A percentile compares a stretch with the other conserved stretches of the same genome.
Evolutionary conservation across 108 stramenopile genomes (phyloP).

Genomic region (Cylindrotheca fusiformis): DNA sequence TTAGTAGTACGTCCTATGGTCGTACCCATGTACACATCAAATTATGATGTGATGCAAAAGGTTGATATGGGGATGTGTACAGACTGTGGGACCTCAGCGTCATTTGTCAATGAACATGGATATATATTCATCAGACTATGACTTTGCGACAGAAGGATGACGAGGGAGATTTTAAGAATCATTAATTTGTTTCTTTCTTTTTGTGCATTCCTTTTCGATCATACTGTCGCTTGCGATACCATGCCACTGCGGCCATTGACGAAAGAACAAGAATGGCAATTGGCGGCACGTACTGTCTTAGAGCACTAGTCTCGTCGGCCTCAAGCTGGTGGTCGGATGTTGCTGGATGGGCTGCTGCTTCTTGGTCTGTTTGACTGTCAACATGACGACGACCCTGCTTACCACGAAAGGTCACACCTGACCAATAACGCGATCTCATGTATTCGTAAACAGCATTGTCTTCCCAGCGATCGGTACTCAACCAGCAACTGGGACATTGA

Average conservation of each 20-base stretch:
- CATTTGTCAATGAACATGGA: not conserved
- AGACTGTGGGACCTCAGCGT: not conserved
- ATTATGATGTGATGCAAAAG: too few species aligned
- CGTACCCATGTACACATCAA: too few species aligned
- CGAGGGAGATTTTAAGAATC: not conserved
- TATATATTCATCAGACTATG: not conserved
- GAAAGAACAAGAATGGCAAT: not conserved
- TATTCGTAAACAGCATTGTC: constrained; percentile 26
- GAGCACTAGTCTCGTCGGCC: not conserved
- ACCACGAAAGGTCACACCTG: constrained; percentile 4
- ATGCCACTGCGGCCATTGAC: constrained; percentile 1
- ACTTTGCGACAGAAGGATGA: not conserved
- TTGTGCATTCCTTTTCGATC: constrained; percentile 24
- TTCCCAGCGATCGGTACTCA: constrained; percentile 46
- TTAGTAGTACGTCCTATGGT: too few species aligned
- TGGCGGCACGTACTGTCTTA: not conserved
- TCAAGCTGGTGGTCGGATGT: not conserved
- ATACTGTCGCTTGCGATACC: constrained; percentile 21
- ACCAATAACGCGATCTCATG: constrained; percentile 29
- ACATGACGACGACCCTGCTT: not conserved
- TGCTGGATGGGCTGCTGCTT: not conserved
- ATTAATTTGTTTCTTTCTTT: constrained; percentile 18
- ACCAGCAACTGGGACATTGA: constrained; percentile 45
- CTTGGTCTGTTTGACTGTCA: too few species aligned
- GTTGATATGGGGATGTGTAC: not conserved